Percentiles rank a stretch among this genome's conserved stretches.
Conservation (phyloP, 1,284 basidiomycete species). For the Boletus sp. region DNA sequence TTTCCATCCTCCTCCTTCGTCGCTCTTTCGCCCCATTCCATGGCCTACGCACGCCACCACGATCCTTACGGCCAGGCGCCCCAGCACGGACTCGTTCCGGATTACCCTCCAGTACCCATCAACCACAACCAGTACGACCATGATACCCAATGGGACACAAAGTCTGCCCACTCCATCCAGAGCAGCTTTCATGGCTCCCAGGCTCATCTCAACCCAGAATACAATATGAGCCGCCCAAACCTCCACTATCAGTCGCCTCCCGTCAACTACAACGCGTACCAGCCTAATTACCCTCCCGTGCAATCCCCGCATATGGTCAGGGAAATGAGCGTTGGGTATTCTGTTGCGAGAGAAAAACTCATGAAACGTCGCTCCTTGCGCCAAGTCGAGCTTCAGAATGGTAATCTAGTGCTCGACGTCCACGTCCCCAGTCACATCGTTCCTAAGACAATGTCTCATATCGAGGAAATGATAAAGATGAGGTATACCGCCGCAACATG, state of each 20-base stretch:
- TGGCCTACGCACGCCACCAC: constrained; percentile 62
- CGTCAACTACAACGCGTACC: constrained; percentile 49
- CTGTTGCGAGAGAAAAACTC: constrained; percentile 70
- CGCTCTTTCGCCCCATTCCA: constrained; percentile 24
- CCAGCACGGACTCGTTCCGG: constrained; percentile 41
- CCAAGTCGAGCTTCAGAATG: constrained; percentile 81
- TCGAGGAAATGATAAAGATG: constrained; percentile 84
- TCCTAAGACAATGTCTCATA: constrained; percentile 61
- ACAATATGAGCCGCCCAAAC: constrained; percentile 59
- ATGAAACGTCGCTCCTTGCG: constrained; percentile 79
- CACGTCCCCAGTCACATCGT: constrained; percentile 79
- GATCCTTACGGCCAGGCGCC: constrained; percentile 37
- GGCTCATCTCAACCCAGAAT: constrained; percentile 63
- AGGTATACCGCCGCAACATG: constrained; percentile 93
- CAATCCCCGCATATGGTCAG: constrained; percentile 52
- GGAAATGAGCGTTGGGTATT: constrained; percentile 64
- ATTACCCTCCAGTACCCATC: constrained; percentile 40
- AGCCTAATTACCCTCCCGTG: constrained; percentile 56
- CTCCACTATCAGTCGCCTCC: constrained; percentile 44
- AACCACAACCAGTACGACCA: constrained; percentile 41
- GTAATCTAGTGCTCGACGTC: constrained; percentile 84
- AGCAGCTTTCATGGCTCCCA: constrained; percentile 67
- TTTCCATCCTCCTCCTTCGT: not conserved
- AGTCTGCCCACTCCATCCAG: constrained; percentile 66
- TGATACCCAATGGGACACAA: constrained; percentile 63